Evolutionary conservation across 2,329 filamentous ascomycete genomes (phyloP).

Genomic region (Blumeria graminis): DNA sequence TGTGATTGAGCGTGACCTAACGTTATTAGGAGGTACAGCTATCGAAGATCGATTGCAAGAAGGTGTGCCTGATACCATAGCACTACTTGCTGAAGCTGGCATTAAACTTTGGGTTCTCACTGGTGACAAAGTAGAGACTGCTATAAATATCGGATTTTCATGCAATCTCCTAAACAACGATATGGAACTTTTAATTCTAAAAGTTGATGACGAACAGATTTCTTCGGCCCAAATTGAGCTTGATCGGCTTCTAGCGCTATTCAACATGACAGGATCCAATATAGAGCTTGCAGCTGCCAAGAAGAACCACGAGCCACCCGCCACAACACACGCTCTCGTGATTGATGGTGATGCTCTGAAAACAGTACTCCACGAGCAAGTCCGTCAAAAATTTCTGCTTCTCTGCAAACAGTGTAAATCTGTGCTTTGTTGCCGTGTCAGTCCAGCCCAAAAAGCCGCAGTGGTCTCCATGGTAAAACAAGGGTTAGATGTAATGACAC

Average conservation of each 20-base stretch:
- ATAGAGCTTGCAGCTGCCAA: conserved; percentile 61
- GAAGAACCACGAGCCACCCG: conserved; percentile 65
- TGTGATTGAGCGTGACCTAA: conserved; percentile 72
- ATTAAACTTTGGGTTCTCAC: conserved; percentile 98
- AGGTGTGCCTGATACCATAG: conserved; percentile 88
- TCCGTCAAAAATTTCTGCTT: conserved; percentile 82
- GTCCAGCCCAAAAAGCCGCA: conserved; percentile 88
- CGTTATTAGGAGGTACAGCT: conserved; percentile 73
- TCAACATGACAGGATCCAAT: conserved; percentile 62
- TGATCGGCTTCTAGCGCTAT: conserved; percentile 45
- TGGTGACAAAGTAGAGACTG: conserved; percentile 95
- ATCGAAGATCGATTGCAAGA: conserved; percentile 96
- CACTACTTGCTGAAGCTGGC: conserved; percentile 69
- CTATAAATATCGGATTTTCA: conserved; percentile 98
- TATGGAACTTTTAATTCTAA: conserved; percentile 87
- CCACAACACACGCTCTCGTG: conserved; percentile 71
- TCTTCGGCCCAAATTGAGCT: conserved; percentile 43
- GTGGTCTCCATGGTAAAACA: conserved; percentile 90
- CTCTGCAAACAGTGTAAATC: conserved; percentile 94
- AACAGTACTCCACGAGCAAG: conserved; percentile 54
- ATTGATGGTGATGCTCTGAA: conserved; percentile 89
- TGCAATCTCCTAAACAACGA: conserved; percentile 94
- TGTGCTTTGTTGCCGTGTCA: conserved; percentile 91
- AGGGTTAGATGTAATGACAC: conserved; percentile 84
- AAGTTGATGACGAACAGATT: conserved; percentile 50